These are phyloP conservation scores for Ophiostoma fasciatum DNA, from an alignment of 2,329 filamentous ascomycete species.

Conservation along the genomic window DNA sequence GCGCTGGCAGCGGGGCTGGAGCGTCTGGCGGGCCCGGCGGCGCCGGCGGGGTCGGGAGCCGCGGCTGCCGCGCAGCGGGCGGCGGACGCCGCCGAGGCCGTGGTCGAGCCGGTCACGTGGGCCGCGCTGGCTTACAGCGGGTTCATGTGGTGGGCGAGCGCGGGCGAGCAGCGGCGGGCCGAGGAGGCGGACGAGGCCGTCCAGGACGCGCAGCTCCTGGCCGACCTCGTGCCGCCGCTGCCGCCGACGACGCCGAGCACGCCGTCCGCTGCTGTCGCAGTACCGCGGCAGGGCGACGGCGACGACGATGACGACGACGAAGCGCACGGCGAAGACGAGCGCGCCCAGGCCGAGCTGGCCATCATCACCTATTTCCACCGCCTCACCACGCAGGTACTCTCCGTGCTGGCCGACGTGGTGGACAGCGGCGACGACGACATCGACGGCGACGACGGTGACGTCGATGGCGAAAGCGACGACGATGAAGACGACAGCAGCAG, in stretches of 20 bases:
- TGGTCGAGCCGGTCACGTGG: conserved; percentile 53
- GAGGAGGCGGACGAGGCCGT: conserved; percentile 44
- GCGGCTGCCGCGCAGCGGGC: conserved; percentile 20
- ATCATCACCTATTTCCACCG: conserved; percentile 74
- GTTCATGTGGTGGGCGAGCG: conserved; percentile 85
- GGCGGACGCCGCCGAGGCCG: conserved; percentile 35
- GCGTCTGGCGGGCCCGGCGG: conserved; percentile 20
- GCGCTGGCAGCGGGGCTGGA: conserved; percentile 50
- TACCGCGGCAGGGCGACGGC: conserved; percentile 15
- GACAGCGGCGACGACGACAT: conserved; percentile 17
- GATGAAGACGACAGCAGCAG: conserved; percentile 2
- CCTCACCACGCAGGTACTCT: conserved; percentile 51
- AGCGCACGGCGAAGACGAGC: conserved; percentile 24
- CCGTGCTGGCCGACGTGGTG: conserved; percentile 46
- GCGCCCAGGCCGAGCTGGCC: conserved; percentile 46
- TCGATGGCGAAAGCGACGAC: background rate
- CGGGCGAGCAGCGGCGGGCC: conserved; percentile 53
- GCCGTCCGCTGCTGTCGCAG: conserved; percentile 32
- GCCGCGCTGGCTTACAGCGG: conserved; percentile 63
- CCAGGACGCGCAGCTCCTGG: conserved; percentile 40
- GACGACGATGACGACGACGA: conserved; percentile 9
- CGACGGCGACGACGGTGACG: conserved; percentile 6
- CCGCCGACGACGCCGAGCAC: conserved; percentile 12
- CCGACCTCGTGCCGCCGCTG: conserved; percentile 29
- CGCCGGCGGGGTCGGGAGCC: conserved; percentile 1